Evolutionary conservation across 305 asterid species (phyloP), one percentile per base, ranked within the genome.

Genomic region (Fraxinus ornus): DNA sequence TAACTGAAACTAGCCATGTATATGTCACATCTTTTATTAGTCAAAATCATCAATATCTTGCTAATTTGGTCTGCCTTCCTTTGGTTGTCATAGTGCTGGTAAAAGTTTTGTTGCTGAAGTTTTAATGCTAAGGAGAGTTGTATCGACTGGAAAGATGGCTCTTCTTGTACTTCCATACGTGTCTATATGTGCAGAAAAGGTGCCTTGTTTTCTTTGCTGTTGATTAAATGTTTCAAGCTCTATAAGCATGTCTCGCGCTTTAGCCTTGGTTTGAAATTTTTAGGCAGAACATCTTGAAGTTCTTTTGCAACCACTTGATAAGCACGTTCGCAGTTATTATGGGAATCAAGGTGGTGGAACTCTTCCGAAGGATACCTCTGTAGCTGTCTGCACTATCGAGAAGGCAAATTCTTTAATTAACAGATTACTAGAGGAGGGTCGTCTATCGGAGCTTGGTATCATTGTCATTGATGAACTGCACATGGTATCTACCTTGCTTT

Each of bases 91-190:
- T 78, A 97, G 99, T 88, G 98, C 98, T 86, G 99, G 99, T 77
- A 97, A 97, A 90, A 94, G 98, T 91, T 94, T 97, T 32, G 98
- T 97, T 83, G 99, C 99, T 79, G 99, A 97, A 89, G 94, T 97
- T 81, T 86, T 97, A 84, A 97, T 97, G 99, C 91, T 94, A 49
- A 91, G 98, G 81, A 90, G 99, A 88, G 90, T 97, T 78, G 86
- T 97, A 83, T 92, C 92, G 77, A 86, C 94, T 35, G 94, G 95
- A 78, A 97, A 94, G 90, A 92, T 97, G 88, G 97, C 98, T 81
- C 90, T 97, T 86, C 99, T 97, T 83, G 99, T 97, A 47, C 97
- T 97, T 77, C 98, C 99, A 10, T 97, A 94, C 85, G 99, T 97
- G 86, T 97, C 98, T 78, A 92, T 97, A 83, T 97, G 98, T 74